Percentiles rank a stretch among this genome's conserved stretches.
Conservation (phyloP, 345 rosid species). For the Rhodomyrtus tomentosa region DNA sequence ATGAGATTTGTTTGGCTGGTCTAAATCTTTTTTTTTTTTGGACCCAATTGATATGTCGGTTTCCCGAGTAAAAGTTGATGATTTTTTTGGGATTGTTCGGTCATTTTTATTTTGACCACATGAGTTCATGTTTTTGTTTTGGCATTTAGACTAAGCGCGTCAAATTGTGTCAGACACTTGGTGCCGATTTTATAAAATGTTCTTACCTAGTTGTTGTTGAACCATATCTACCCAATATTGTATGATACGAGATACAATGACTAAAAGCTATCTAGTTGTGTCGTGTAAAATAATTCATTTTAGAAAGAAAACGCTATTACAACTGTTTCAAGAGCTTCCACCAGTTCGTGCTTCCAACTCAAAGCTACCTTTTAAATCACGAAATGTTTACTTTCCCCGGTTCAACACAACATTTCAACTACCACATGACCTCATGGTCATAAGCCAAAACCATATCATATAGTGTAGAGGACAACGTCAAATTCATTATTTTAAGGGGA, state of each 20-base stretch:
- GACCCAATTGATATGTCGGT: background rate
- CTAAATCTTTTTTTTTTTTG: background rate
- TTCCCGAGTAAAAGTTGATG: background rate
- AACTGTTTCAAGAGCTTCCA: background rate
- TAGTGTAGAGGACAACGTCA: background rate
- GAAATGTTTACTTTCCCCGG: background rate
- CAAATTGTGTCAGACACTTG: background rate
- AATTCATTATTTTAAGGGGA: background rate
- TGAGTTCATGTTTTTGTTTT: background rate
- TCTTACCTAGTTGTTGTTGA: background rate
- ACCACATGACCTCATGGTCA: background rate
- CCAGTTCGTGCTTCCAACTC: background rate
- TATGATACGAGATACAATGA: background rate
- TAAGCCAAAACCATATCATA: background rate
- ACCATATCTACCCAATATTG: background rate
- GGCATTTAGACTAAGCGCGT: background rate
- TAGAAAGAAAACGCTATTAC: background rate
- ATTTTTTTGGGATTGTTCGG: background rate
- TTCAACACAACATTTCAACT: background rate
- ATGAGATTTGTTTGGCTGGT: background rate
- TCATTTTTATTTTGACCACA: background rate
- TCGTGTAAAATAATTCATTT: background rate
- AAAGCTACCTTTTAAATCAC: background rate
- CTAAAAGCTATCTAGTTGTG: background rate
- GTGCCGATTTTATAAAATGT: background rate